These are phyloP conservation scores for Rosa hybrid DNA, from an alignment of 331 rosid genomes.

Conservation along the genomic window DNA sequence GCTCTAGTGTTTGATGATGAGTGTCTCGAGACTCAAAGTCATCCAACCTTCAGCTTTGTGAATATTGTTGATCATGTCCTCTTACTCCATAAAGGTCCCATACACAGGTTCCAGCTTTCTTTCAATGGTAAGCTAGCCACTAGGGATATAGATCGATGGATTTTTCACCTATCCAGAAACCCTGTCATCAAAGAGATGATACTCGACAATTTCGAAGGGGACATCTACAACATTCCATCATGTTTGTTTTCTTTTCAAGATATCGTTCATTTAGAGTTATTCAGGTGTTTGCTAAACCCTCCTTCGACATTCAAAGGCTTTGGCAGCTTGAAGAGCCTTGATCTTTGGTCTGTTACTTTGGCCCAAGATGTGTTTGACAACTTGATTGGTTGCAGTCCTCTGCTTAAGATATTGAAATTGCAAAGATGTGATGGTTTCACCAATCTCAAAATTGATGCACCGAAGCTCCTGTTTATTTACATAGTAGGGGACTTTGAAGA, in stretches of 20 bases:
- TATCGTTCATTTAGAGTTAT: constrained; percentile 38
- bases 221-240: constrained; percentile 43
- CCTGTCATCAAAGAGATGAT: constrained; percentile 41
- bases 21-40: background rate
- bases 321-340: constrained; percentile 50
- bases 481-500: constrained; percentile 16
- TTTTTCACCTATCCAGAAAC: constrained; percentile 43
- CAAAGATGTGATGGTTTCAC: background rate
- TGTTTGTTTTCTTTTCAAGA: constrained; percentile 49
- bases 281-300: constrained; percentile 48
- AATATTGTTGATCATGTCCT: background rate
- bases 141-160: constrained; percentile 6
- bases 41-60: background rate
- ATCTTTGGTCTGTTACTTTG: constrained; percentile 43
- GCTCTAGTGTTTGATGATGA: constrained; percentile 40
- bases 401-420: background rate
- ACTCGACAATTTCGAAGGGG: constrained; percentile 42
- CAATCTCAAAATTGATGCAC: background rate
- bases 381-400: background rate
- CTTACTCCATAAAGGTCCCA: background rate
- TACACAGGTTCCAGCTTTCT: background rate
- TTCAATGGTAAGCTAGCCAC: too few species aligned
- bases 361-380: constrained; percentile 1
- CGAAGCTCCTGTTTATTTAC: background rate
- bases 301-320: constrained; percentile 41